Evolutionary conservation across 306 rosid species (phyloP).

Genomic region (Pterocarpus macrocarpus): DNA sequence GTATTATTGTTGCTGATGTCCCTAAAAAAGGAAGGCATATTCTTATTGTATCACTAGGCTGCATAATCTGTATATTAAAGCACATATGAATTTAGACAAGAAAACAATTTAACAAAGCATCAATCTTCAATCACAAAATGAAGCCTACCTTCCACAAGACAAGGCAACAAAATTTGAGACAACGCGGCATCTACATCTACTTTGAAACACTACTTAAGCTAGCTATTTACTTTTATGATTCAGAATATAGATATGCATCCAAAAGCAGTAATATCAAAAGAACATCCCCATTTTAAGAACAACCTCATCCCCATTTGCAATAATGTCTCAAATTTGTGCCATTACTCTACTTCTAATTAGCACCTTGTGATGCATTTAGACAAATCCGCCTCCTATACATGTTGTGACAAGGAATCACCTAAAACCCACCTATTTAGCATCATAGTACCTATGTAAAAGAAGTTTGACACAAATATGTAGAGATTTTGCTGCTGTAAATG

Average conservation of each 20-base stretch:
- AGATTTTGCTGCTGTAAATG: too few species aligned
- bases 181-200: constrained; percentile 16
- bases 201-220: constrained; percentile 13
- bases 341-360: too few species aligned
- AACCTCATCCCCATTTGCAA: too few species aligned
- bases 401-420: too few species aligned
- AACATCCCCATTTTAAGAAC: too few species aligned
- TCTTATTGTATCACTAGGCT: constrained; percentile 13
- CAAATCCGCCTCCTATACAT: too few species aligned
- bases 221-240: constrained; percentile 25
- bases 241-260: not conserved
- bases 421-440: too few species aligned
- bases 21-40: constrained; percentile 32
- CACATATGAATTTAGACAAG: constrained; percentile 11
- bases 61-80: constrained; percentile 17
- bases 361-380: too few species aligned
- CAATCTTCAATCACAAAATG: constrained; percentile 28
- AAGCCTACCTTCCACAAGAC: constrained; percentile 22
- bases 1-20: constrained; percentile 8
- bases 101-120: constrained; percentile 15
- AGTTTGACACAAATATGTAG: too few species aligned
- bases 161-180: constrained; percentile 27
- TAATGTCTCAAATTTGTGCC: too few species aligned
- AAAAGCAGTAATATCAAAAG: constrained; percentile 41
- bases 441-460: too few species aligned